Base-by-base conservation (phyloP, 208 protist species). In the Leishmania tropica region DNA sequence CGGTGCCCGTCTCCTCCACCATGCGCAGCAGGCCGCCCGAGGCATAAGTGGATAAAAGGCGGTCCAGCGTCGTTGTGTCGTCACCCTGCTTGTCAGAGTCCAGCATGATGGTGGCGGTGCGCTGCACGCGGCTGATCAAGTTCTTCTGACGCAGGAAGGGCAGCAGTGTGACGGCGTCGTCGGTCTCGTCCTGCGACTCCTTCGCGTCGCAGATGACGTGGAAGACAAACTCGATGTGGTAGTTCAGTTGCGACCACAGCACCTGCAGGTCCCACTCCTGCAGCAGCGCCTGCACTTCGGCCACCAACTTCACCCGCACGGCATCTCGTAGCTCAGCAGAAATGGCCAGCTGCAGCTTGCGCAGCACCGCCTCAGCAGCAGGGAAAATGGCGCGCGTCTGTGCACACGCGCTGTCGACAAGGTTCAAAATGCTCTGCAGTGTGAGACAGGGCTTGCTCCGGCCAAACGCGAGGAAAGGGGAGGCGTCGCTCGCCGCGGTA, bases 211-310 rank as follows among this genome's bases (percentile, higher is more conserved):
- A 95, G 5, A 97, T 85, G 2, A 95, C 88, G 75, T 89, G 89
- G 81, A 94, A 93, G 72, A 97, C 75, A 48, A 93, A 82, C 82
- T 97, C 92, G 67, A 96, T 86, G 81, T 95, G 89, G 80, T 94
- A 97, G 82, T 93, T 90, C 45, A 97, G 80, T 85, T 97, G 94
- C n/a, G 91, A 83, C 87, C 91, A 95, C 54, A 97, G 79, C 56
- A 90, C 89, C 68, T 92, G 87, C 75, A 96, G 78, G 76, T 95
- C 92, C 93, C 94, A 97, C 60, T 94, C 80, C 76, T 86, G 81
- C 72, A 86, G 80, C 48, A 95, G 87, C 48, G 77, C 82, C 75
- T 88, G 83, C 47, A 97, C 92, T 45, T 92, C 83, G 35, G 74
- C 84, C 5, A 88, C 79, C 40, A 97, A 82, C 45, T 80, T 77